Evolutionary conservation across 2,329 filamentous ascomycete genomes (phyloP).

Genomic region (Shiraia sp.): DNA sequence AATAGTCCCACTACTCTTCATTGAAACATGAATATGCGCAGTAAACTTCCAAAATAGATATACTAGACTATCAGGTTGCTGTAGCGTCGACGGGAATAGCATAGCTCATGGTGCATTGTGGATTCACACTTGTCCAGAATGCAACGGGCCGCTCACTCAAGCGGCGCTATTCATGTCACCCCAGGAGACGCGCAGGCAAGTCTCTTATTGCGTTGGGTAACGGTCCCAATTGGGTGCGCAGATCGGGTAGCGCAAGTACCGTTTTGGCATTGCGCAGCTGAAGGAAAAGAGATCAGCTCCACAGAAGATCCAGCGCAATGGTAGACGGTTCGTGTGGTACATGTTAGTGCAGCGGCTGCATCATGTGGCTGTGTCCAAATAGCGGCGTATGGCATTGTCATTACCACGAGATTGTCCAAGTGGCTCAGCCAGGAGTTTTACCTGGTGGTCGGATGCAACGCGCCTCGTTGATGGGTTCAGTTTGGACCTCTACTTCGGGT

Average conservation of each 20-base stretch:
- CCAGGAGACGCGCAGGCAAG: conserved; percentile 8
- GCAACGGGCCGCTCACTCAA: conserved; percentile 1
- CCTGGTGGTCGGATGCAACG: conserved; percentile 8
- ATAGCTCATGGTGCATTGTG: conserved; percentile 1
- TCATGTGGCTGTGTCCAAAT: no score
- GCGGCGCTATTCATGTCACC: conserved; percentile 11
- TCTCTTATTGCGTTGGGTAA: conserved; percentile 1
- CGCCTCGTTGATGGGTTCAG: conserved; percentile 1
- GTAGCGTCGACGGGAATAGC: neutral
- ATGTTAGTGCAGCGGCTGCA: no score
- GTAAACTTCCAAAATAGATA: no score
- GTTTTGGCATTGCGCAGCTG: conserved; percentile 2
- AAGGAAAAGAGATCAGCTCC: neutral
- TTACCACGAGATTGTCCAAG: no score
- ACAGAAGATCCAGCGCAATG: no score
- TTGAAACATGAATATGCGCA: no score
- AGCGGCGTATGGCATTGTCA: no score
- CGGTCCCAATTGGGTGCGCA: conserved; percentile 5
- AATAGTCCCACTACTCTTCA: no score
- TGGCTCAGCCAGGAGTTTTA: neutral
- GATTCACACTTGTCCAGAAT: conserved; percentile 1
- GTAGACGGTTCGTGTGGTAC: no score
- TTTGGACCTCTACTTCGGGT: conserved; percentile 1
- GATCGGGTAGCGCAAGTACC: conserved; percentile 10
- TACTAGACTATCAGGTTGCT: no score